These are phyloP conservation scores for Solanum lycopersicoides DNA, from an alignment of 257 asterid genomes.

Conservation along the genomic window DNA sequence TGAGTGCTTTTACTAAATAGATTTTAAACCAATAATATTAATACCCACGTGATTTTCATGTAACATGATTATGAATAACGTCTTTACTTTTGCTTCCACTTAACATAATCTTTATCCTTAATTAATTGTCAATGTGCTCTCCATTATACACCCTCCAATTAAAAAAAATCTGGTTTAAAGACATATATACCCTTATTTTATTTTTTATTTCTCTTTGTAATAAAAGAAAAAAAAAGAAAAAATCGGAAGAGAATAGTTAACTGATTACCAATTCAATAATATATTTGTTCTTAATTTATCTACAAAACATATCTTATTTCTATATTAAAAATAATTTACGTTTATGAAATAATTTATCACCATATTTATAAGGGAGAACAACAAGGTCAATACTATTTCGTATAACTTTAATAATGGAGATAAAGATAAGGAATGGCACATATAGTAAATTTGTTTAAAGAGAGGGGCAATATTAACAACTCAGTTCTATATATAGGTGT, in stretches of 20 bases:
- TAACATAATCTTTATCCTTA: neutral
- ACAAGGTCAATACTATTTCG: neutral
- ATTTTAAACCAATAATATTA: neutral
- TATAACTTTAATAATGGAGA: neutral
- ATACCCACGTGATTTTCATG: constrained; percentile 13
- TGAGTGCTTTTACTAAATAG: neutral
- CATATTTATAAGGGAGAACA: too few relatives aligned
- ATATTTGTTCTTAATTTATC: too few relatives aligned
- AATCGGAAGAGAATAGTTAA: neutral
- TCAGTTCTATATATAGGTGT: neutral
- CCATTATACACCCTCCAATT: neutral
- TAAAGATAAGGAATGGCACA: neutral
- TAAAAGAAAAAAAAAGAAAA: neutral
- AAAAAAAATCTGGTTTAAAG: neutral
- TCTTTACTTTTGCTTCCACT: neutral
- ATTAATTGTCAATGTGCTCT: neutral
- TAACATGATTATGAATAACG: neutral
- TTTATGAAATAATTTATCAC: too few relatives aligned
- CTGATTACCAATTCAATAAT: neutral
- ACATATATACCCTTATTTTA: neutral
- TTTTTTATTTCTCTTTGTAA: neutral
- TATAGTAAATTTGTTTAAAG: neutral
- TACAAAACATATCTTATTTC: too few relatives aligned
- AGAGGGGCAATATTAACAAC: neutral
- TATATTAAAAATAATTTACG: too few relatives aligned